phyloP scores from a whole-genome alignment of 179 eudicot genomes.

The Beta lomatogona region DNA sequence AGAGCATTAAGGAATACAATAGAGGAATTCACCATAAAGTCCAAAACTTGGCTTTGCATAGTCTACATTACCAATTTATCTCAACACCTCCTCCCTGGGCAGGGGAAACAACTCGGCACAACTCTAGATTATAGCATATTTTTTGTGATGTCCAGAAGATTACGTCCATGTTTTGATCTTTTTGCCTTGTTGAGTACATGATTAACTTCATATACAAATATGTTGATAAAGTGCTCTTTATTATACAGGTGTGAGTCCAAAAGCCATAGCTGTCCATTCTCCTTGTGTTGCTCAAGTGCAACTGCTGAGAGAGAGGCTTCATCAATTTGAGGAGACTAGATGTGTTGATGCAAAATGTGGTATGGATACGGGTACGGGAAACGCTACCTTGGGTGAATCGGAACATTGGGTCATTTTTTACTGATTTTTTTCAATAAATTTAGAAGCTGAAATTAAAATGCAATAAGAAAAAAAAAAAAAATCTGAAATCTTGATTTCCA shows the following conservation, averaged over 20 bases:
- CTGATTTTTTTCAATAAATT: too few species aligned
- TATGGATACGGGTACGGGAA: too few species aligned
- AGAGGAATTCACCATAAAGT: neutral
- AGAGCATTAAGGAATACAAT: neutral
- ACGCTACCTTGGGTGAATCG: too few species aligned
- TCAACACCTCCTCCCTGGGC: neutral
- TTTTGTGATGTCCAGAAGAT: neutral
- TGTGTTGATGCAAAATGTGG: conserved; percentile 43
- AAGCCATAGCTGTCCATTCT: conserved; percentile 79
- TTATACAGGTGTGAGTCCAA: conserved; percentile 72
- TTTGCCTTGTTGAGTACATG: neutral
- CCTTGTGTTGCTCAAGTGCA: conserved; percentile 97
- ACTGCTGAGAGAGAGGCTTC: conserved; percentile 71
- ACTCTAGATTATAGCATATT: neutral
- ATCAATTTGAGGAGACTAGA: conserved; percentile 54
- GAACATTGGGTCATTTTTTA: too few species aligned
- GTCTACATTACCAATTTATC: neutral
- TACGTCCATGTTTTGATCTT: neutral
- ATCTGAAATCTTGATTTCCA: too few species aligned
- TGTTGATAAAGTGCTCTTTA: neutral
- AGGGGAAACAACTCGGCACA: neutral
- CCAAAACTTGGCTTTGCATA: neutral
- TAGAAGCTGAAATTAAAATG: too few species aligned
- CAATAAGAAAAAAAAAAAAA: too few species aligned
- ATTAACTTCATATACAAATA: neutral